These are phyloP conservation scores for Abrus pulchellus DNA, from an alignment of 306 rosid genomes.

Conservation along the genomic window DNA sequence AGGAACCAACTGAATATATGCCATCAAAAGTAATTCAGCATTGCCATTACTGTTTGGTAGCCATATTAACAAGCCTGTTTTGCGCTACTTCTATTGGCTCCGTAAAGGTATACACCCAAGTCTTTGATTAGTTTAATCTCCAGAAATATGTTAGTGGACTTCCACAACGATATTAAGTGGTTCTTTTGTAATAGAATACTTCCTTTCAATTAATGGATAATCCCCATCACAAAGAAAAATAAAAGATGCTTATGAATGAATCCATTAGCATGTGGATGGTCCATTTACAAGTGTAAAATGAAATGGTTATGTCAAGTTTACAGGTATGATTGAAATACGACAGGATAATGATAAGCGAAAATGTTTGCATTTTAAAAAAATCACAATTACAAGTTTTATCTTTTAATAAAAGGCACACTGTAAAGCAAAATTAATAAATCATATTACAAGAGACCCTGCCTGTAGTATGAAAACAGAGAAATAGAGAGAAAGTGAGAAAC, in stretches of 20 bases:
- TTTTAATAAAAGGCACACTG: neutral
- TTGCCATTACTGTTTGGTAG: constrained; percentile 10
- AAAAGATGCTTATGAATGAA: constrained; percentile 34
- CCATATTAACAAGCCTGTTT: constrained; percentile 20
- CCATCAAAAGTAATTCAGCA: constrained; percentile 11
- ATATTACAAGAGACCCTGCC: constrained; percentile 6
- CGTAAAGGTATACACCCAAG: constrained; percentile 20
- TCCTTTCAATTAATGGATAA: constrained; percentile 18
- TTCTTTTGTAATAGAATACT: constrained; percentile 2
- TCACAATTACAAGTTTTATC: neutral
- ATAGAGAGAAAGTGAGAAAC: constrained; percentile 15
- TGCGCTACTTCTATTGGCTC: constrained; percentile 11
- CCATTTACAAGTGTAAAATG: neutral
- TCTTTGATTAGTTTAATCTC: constrained; percentile 15
- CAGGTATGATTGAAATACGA: neutral
- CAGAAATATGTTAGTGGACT: neutral
- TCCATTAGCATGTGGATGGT: neutral
- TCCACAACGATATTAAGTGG: neutral
- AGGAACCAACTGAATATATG: constrained; percentile 18
- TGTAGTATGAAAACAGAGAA: constrained; percentile 17
- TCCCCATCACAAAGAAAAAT: neutral
- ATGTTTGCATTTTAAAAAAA: neutral
- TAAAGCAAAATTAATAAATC: neutral
- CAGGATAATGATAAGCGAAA: constrained; percentile 1
- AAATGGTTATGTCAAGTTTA: constrained; percentile 2